Base-by-base conservation (phyloP, 306 rosid genomes). In the Rosa lucieae region DNA sequence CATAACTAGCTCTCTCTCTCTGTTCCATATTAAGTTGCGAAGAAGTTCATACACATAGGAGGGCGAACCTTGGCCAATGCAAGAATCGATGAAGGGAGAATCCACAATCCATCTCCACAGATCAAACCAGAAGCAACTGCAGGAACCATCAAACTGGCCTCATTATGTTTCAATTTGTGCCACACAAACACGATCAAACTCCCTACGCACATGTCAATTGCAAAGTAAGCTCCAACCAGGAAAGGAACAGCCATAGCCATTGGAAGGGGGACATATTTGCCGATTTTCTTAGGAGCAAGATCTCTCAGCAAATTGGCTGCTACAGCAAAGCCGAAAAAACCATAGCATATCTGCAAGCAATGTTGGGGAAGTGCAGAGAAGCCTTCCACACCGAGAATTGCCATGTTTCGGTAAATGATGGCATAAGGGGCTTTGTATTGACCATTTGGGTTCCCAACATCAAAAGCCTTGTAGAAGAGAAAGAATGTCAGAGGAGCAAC, bases 181-280 rank as follows among this genome's bases (percentile, higher is more conserved):
- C 99, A 96, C 10, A 74, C 55, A 21, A 83, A 93, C 86, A 96
- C 98, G 18, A 87, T 55, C 91, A 89, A 85, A 81, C 98, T 96
- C 40, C 98, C 99, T 49, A 91, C 46, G 12, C 99, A 93, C 99
- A 96, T 96, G 59, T 96, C 99, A 58, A 96, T 85, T 3, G 99
- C 99, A 76, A 96, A 96, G 87, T 86, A 88, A 44, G 97, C 99
- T 5, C 99, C 99, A 44, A 96, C 97, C 21, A 96, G 75, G 87
- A 96, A 96, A 23, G 99, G 99, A 43, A 96, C 98, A 17, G 98
- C 99, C 98, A 96, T 96, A 20, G 98, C 98, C 99, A 91, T 96
- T 8, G 99, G 99, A 79, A 96, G 94, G 1, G 99, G 99, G 77
- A 88, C 82, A 88, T 88, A 96, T 85, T 72, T 87, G 55, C 93